phyloP scores from a whole-genome alignment of 768 basidiomycete species.

The Tricholoma terreum region DNA sequence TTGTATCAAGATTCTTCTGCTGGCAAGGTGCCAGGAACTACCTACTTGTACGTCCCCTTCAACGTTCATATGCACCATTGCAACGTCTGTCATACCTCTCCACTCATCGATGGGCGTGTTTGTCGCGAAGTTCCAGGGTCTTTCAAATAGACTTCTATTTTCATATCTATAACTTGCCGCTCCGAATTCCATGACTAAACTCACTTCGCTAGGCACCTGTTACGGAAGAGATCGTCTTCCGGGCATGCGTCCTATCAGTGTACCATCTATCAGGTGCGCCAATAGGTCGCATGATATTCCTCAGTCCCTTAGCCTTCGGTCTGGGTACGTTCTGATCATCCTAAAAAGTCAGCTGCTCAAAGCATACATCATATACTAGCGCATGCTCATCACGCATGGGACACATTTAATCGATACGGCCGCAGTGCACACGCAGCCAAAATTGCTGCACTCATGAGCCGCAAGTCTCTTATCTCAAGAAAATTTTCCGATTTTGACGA shows the following conservation, averaged over 20 bases:
- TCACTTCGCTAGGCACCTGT: slow-evolving; percentile 67
- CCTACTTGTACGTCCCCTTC: slow-evolving; percentile 35
- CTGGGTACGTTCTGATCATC: slow-evolving; percentile 51
- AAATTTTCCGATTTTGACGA: not conserved
- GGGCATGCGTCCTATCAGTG: slow-evolving; percentile 76
- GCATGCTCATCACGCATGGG: slow-evolving; percentile 91
- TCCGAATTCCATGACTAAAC: not conserved
- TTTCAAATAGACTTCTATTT: not conserved
- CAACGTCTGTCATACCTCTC: not conserved
- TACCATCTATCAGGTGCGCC: slow-evolving; percentile 66
- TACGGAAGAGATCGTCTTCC: slow-evolving; percentile 91
- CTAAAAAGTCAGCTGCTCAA: not conserved
- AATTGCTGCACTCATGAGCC: slow-evolving; percentile 50
- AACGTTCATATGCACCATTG: not conserved
- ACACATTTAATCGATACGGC: slow-evolving; percentile 75
- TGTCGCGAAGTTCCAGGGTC: too few relatives aligned
- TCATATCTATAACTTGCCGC: not conserved
- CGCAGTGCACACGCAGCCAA: slow-evolving; percentile 60
- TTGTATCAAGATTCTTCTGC: slow-evolving; percentile 40
- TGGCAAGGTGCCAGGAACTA: slow-evolving; percentile 74
- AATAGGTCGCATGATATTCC: slow-evolving; percentile 61
- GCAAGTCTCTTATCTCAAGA: slow-evolving; percentile 39
- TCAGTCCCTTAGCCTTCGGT: slow-evolving; percentile 86
- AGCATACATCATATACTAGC: slow-evolving; percentile 42
- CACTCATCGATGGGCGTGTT: too few relatives aligned